A percentile compares a stretch with the other conserved stretches of the same genome.
phyloP scores from a whole-genome alignment of 768 basidiomycete species.

The Rhodotorula babjevae region DNA sequence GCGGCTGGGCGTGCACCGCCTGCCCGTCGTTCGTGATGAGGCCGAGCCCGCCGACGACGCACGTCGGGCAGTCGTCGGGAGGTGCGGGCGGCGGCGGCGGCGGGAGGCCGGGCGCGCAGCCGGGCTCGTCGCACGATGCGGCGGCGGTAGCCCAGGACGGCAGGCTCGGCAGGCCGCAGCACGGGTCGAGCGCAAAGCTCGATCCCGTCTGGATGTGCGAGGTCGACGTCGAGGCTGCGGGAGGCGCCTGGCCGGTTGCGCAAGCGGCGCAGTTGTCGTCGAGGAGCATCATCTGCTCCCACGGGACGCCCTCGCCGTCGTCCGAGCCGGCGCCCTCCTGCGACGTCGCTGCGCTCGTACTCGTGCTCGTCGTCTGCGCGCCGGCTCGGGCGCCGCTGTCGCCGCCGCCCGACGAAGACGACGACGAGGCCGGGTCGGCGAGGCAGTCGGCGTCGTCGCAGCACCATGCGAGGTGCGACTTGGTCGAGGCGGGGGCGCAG shows the following conservation, averaged over 20 bases:
- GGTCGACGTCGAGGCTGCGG: too few relatives aligned
- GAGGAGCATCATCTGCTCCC: slow-evolving; percentile 8
- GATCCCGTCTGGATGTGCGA: too few relatives aligned
- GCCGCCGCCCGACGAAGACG: neutral
- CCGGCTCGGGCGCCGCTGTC: too few relatives aligned
- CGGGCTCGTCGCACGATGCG: neutral
- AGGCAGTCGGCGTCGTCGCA: slow-evolving; percentile 29
- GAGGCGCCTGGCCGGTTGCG: neutral
- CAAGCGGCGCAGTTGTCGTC: slow-evolving; percentile 19
- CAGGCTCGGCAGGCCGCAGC: neutral
- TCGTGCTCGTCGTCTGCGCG: too few relatives aligned
- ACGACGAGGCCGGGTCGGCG: too few relatives aligned
- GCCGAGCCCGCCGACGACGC: neutral
- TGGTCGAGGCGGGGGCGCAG: neutral
- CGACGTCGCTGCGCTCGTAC: neutral
- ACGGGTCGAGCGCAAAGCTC: slow-evolving; percentile 1
- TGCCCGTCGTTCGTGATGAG: neutral
- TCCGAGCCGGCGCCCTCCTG: neutral
- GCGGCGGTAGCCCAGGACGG: neutral
- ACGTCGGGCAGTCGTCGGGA: neutral
- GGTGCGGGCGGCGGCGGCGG: too few relatives aligned
- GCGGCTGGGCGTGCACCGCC: neutral
- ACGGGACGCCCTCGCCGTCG: neutral
- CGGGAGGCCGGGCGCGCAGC: neutral
- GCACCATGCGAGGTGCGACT: slow-evolving; percentile 22